Conservation (phyloP, 179 eudicot species). For the Drosera spatulata region DNA sequence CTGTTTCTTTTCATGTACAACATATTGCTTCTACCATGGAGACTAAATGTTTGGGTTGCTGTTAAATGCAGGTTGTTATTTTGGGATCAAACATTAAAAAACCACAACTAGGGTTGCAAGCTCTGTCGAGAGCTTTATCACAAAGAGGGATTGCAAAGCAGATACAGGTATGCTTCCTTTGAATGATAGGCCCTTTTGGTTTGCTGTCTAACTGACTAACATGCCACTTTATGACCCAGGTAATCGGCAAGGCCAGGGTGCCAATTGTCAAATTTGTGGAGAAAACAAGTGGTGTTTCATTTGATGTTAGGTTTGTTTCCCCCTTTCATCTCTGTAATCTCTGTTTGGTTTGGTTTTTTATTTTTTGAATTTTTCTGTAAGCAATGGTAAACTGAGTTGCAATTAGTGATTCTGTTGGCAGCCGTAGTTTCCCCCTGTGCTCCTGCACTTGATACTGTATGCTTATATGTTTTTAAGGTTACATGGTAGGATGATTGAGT, state of each 20-base stretch:
- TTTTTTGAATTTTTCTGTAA: too few species aligned
- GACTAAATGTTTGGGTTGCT: background rate
- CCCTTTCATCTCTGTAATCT: slow-evolving; percentile 2
- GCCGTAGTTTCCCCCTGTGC: too few species aligned
- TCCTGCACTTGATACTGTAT: too few species aligned
- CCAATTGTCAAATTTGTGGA: slow-evolving; percentile 95
- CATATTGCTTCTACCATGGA: background rate
- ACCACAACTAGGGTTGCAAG: slow-evolving; percentile 81
- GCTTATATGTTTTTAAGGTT: too few species aligned
- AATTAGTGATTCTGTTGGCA: too few species aligned
- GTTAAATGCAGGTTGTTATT: slow-evolving; percentile 59
- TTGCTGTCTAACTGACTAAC: background rate
- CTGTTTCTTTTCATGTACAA: too few species aligned
- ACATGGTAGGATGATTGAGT: too few species aligned
- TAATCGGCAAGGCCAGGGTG: slow-evolving; percentile 88
- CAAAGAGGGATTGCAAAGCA: slow-evolving; percentile 85
- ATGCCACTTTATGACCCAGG: slow-evolving; percentile 29
- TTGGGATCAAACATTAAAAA: slow-evolving; percentile 64
- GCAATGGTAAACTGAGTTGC: too few species aligned
- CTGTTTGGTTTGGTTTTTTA: background rate
- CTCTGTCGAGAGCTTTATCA: slow-evolving; percentile 85
- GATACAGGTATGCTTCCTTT: slow-evolving; percentile 60
- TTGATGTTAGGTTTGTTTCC: slow-evolving; percentile 71
- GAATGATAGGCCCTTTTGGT: background rate
- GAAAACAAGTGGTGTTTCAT: slow-evolving; percentile 67